A percentile compares a stretch with the other conserved stretches of the same genome.
Conservation (phyloP, 352 stramenopile species). For the Globisporangium polare region DNA sequence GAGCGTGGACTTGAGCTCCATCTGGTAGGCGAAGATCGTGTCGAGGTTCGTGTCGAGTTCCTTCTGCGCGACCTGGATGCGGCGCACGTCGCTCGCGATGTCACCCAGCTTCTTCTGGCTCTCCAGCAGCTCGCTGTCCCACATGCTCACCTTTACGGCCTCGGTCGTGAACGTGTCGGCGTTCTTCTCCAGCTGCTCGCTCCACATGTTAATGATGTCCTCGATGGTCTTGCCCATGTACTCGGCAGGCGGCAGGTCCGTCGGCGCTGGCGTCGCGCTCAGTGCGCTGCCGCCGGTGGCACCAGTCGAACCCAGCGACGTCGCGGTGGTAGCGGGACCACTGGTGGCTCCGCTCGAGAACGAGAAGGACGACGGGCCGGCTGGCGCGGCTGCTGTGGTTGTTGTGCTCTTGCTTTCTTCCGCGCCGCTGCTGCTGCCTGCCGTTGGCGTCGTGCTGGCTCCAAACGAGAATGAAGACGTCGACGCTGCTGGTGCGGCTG, state of each 20-base stretch:
- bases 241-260: constrained; percentile 70
- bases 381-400: constrained; percentile 2
- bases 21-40: constrained; percentile 87
- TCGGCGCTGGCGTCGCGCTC: constrained; percentile 32
- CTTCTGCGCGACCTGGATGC: constrained; percentile 84
- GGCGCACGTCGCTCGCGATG: constrained; percentile 75
- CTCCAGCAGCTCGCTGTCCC: constrained; percentile 83
- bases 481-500: not conserved
- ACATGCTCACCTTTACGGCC: constrained; percentile 85
- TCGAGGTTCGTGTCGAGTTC: constrained; percentile 84
- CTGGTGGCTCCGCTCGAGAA: constrained; percentile 7
- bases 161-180: constrained; percentile 85
- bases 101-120: constrained; percentile 84
- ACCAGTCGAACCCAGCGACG: constrained; percentile 17
- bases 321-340: constrained; percentile 15
- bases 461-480: constrained; percentile 6
- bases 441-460: not conserved
- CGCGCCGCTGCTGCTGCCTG: not conserved
- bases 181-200: constrained; percentile 81
- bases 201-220: constrained; percentile 90
- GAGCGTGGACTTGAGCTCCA: constrained; percentile 86
- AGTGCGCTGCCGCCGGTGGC: constrained; percentile 11
- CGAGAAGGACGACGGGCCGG: constrained; percentile 8
- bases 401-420: constrained; percentile 3
- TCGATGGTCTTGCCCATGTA: constrained; percentile 86